Conservation (phyloP, 225 moss, liverwort and hornwort species). For the Bryoerythrophyllum caledonicum region DNA sequence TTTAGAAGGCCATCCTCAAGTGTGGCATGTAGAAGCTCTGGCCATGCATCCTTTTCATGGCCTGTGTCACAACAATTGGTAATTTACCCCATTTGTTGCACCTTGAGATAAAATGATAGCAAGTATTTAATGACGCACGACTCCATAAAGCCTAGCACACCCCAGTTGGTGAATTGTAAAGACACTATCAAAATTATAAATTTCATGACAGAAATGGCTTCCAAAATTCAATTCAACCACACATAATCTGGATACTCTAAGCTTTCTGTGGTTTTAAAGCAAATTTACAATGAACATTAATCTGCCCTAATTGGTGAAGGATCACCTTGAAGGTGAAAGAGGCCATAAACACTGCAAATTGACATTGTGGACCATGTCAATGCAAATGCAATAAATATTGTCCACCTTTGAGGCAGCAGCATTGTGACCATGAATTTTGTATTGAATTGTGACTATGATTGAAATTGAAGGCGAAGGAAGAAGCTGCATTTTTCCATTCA, state of each 20-base stretch:
- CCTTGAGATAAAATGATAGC: too few relatives aligned
- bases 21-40: conserved; percentile 40
- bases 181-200: background rate
- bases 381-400: background rate
- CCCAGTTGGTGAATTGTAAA: background rate
- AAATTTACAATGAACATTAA: too few relatives aligned
- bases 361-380: background rate
- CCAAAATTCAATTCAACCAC: background rate
- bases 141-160: too few relatives aligned
- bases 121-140: too few relatives aligned
- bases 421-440: background rate
- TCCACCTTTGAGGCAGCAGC: background rate
- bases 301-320: too few relatives aligned
- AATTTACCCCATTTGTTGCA: too few relatives aligned
- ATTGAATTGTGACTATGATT: background rate
- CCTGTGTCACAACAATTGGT: too few relatives aligned
- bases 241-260: too few relatives aligned
- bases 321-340: too few relatives aligned
- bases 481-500: background rate
- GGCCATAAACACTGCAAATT: too few relatives aligned
- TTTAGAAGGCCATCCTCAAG: background rate
- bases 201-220: background rate
- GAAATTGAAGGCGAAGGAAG: background rate
- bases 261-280: too few relatives aligned
- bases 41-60: conserved; percentile 48